Evolutionary conservation across 768 basidiomycete species (phyloP), one percentile per base, ranked within the genome.

Genomic region (Pleurotus eryngii): DNA sequence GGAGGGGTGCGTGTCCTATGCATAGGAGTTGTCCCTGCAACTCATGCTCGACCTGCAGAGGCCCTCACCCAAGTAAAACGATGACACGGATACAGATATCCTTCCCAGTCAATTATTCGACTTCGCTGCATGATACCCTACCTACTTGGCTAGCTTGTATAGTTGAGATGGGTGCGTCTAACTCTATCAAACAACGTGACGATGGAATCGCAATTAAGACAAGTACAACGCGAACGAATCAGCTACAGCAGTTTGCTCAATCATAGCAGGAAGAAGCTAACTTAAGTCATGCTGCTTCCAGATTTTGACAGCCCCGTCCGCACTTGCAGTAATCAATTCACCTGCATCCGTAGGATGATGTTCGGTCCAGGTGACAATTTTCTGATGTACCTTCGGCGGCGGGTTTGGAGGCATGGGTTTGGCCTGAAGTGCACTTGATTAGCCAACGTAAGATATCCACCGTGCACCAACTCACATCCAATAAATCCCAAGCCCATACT

Each of bases 401-500:
- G 89, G 89, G 58, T 84, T 85, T 24, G 87, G 87, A 55, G 81
- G 77, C 14, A 93, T 64, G 14, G 85, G 74, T 56, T 83, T 85
- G 7, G 84, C 92, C 95, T 95, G 61, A 35, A 11, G 30, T 11
- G 2, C 30, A 35, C 30, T 11, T 11, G 30, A 11, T 35, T 11
- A 35, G 30, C 11, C 3, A 35, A 35, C 30, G 22, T 58, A 46
- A 50, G 51, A 46, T 43, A 17, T 8, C 26, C 51, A 49, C 20
- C 53, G 26, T 46, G 40, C 30, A 48, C 43, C 15, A 51, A 65
- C 70, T 66, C 71, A 95, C 95, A 68, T 92, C 90, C 18, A 98
- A 81, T 58, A 98, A 75, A 63, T 96, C 92, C 95, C 95, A 99
- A 42, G 84, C 84, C 92, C 93, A 97, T 2, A 99, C 75, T 59